Evolutionary conservation across 2,329 filamentous ascomycete genomes (phyloP).

Genomic region (Scytalidium sp.): DNA sequence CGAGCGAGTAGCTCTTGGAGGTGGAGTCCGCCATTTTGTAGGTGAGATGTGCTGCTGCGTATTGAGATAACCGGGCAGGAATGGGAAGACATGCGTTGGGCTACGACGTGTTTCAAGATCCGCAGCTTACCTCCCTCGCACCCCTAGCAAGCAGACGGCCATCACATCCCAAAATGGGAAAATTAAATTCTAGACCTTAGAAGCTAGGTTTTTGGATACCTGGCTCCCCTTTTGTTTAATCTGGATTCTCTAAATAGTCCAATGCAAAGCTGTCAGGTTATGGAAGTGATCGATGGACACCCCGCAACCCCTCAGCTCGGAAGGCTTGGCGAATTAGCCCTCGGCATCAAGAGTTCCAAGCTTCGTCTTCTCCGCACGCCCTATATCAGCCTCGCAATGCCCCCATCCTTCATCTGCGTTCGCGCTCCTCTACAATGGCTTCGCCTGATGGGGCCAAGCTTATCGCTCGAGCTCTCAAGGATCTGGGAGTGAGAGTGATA

Average conservation of each 20-base stretch:
- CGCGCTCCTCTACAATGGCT: conserved; percentile 8
- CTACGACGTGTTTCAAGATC: background rate
- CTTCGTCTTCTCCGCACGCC: background rate
- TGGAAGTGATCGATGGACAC: background rate
- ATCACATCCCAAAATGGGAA: background rate
- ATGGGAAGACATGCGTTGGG: conserved; percentile 1
- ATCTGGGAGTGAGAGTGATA: conserved; percentile 25
- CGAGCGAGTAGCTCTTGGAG: conserved; percentile 36
- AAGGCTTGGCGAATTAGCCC: background rate
- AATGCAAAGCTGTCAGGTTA: background rate
- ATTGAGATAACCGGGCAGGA: background rate
- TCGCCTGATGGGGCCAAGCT: conserved; percentile 18
- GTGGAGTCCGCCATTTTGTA: conserved; percentile 27
- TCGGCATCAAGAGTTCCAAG: background rate
- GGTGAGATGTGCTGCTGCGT: background rate
- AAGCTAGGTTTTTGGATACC: background rate
- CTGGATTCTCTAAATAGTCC: background rate
- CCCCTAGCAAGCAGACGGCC: background rate
- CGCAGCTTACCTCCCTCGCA: background rate
- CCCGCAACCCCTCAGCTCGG: background rate
- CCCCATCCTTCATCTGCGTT: conserved; percentile 1
- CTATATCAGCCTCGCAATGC: conserved; percentile 5
- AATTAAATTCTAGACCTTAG: background rate
- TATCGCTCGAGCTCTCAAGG: conserved; percentile 22
- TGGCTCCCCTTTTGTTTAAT: background rate